Evolutionary conservation across 306 rosid species (phyloP), one percentile per base, ranked within the genome.

Genomic region (Astragalus glycyphyllos): DNA sequence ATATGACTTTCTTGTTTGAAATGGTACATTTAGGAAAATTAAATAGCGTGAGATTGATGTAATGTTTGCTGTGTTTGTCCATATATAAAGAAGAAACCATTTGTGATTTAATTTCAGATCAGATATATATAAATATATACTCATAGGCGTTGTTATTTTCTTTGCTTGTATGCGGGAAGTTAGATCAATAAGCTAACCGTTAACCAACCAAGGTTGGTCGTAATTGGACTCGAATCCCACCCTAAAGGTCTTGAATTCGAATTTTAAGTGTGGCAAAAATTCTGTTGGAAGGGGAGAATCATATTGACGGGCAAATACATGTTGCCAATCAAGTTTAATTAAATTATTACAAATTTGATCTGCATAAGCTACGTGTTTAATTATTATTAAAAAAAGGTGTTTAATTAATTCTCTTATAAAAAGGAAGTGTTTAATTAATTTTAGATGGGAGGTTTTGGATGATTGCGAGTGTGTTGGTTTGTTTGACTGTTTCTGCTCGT

Each of bases 21-120:
- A 62, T 62, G 45, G 81, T 62, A 23, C 29, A 23, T 55, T 61
- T 59, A 38, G 14, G 42, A 68, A 26, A 74, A 38, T 58, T 55
- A 55, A 54, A 11, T 8, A 8, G 54, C 44, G 7, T 51, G 54
- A 44, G 73, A 53, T 51, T 75, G 68, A 59, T 61, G 65, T 60
- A 58, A 10, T 41, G 72, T 42, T 69, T 61, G 14, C 23, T 38
- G 40, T 38, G 40, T 38, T n/a, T 66, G 16, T 66, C 37, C 40
- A 56, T 38, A 58, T 49, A 72, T 55, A 65, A 57, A 65, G 67
- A 44, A 45, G 49, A 55, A n/a, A 55, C 11, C 8, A 57, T 38
- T 11, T 55, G 38, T 55, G 38, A 55, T 12, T n/a, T 32, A 31
- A 11, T 56, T 29, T 32, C 11, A 58, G 12, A 32, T 32, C 17